These are phyloP conservation scores for Cladorrhinum sp. DNA, from an alignment of 2,329 filamentous ascomycete genomes.

Conservation along the genomic window DNA sequence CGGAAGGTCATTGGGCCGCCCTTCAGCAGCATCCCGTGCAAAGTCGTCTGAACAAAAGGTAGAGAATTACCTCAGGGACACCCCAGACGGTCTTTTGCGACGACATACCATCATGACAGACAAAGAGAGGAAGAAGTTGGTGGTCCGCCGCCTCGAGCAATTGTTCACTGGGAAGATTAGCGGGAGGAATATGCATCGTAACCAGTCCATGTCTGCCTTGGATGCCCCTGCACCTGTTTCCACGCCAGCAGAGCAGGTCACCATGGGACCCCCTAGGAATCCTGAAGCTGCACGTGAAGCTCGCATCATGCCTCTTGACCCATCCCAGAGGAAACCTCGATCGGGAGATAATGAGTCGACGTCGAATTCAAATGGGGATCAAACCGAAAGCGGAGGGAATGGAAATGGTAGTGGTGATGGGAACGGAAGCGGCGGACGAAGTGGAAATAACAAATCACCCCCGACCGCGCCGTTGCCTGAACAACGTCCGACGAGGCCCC, in stretches of 20 bases:
- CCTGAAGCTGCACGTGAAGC: conserved; percentile 47
- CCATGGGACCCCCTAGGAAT: conserved; percentile 12
- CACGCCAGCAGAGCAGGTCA: background rate
- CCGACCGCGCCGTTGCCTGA: conserved; percentile 48
- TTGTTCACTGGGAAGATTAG: conserved; percentile 71
- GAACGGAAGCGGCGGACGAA: conserved; percentile 27
- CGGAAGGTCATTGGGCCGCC: conserved; percentile 38
- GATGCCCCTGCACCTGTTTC: conserved; percentile 15
- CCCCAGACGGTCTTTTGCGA: conserved; percentile 66
- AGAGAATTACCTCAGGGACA: conserved; percentile 68
- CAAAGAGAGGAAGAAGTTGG: conserved; percentile 70
- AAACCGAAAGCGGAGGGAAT: conserved; percentile 42
- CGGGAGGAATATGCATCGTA: conserved; percentile 37
- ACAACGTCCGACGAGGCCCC: conserved; percentile 72
- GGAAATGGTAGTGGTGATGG: conserved; percentile 7
- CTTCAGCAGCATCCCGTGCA: conserved; percentile 34
- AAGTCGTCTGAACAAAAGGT: conserved; percentile 58
- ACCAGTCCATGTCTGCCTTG: conserved; percentile 20
- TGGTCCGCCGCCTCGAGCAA: conserved; percentile 74
- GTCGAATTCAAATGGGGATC: conserved; percentile 47
- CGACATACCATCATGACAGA: conserved; percentile 63
- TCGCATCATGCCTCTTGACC: conserved; percentile 40
- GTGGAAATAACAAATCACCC: conserved; percentile 41
- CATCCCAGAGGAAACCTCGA: conserved; percentile 37
- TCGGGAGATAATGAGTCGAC: conserved; percentile 44